phyloP scores from a whole-genome alignment of 176 grass and related monocot species.

The Musa itinerans region DNA sequence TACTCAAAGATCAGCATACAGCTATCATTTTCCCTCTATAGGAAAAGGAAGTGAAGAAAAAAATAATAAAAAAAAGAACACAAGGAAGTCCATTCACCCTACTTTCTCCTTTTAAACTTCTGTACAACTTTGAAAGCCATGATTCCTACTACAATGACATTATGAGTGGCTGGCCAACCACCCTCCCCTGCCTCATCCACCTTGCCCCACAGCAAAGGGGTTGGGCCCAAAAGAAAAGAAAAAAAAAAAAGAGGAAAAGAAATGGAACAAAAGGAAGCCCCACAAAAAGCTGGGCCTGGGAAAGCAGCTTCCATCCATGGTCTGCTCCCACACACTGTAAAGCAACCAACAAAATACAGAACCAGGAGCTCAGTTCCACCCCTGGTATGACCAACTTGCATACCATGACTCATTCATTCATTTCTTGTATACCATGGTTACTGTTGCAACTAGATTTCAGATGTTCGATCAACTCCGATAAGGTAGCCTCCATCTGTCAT shows the following conservation, averaged over 20 bases:
- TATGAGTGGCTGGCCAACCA: conserved; percentile 19
- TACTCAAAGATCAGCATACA: conserved; percentile 12
- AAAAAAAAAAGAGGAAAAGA: background rate
- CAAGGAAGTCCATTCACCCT: conserved; percentile 2
- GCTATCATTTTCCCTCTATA: conserved; percentile 7
- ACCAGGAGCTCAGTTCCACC: background rate
- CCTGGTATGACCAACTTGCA: background rate
- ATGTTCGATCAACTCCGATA: background rate
- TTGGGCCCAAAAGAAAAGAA: background rate
- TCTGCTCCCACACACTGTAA: conserved; percentile 7
- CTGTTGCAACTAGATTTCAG: too few species aligned
- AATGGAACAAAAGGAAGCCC: background rate
- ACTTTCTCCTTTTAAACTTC: conserved; percentile 5
- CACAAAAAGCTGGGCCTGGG: conserved; percentile 6
- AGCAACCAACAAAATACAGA: conserved; percentile 6
- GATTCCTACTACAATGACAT: conserved; percentile 6
- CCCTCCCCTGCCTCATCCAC: conserved; percentile 5
- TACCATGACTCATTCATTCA: background rate
- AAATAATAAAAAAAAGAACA: background rate
- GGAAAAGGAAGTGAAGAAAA: conserved; percentile 2
- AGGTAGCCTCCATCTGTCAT: conserved; percentile 7
- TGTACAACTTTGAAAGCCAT: conserved; percentile 19
- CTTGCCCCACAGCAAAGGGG: conserved; percentile 1
- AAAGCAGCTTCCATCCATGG: conserved; percentile 6
- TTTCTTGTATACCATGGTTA: too few species aligned